These are phyloP conservation scores for Gyrodon lividus DNA, from an alignment of 768 basidiomycete species.

Conservation along the genomic window DNA sequence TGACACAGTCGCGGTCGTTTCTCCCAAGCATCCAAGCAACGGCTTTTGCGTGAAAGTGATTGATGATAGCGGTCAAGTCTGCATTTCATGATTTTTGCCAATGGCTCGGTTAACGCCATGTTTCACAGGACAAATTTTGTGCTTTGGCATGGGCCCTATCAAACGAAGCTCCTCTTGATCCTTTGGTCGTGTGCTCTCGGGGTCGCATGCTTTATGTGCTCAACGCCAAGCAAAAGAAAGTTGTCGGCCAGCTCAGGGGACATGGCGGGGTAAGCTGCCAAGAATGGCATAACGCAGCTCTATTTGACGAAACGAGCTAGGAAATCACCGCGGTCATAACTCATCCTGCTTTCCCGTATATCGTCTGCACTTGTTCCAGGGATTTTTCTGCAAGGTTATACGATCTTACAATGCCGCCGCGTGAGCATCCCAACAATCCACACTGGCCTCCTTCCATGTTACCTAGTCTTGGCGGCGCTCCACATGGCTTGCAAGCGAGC, in stretches of 20 bases:
- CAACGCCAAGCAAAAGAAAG: slow-evolving; percentile 39
- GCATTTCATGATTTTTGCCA: slow-evolving; percentile 1
- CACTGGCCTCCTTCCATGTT: slow-evolving; percentile 52
- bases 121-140: slow-evolving; percentile 22
- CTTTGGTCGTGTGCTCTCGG: slow-evolving; percentile 56
- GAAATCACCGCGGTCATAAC: slow-evolving; percentile 67
- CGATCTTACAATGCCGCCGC: slow-evolving; percentile 45
- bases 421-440: slow-evolving; percentile 46
- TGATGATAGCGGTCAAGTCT: slow-evolving; percentile 17
- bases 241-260: slow-evolving; percentile 56
- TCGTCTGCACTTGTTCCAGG: slow-evolving; percentile 70
- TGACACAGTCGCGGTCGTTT: slow-evolving; percentile 38
- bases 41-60: slow-evolving; percentile 38
- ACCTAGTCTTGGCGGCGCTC: slow-evolving; percentile 60
- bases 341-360: slow-evolving; percentile 55
- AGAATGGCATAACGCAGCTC: not conserved
- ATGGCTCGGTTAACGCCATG: slow-evolving; percentile 5
- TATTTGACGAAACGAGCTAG: slow-evolving; percentile 35
- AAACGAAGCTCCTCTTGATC: slow-evolving; percentile 44
- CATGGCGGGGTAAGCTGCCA: slow-evolving; percentile 66
- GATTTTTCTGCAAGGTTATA: slow-evolving; percentile 73
- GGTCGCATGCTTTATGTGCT: slow-evolving; percentile 57
- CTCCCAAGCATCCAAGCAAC: slow-evolving; percentile 18
- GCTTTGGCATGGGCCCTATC: slow-evolving; percentile 61
- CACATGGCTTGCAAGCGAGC: slow-evolving; percentile 63